phyloP scores from a whole-genome alignment of 1,139 yeast genomes.

The Geotrichum bryndzae region DNA sequence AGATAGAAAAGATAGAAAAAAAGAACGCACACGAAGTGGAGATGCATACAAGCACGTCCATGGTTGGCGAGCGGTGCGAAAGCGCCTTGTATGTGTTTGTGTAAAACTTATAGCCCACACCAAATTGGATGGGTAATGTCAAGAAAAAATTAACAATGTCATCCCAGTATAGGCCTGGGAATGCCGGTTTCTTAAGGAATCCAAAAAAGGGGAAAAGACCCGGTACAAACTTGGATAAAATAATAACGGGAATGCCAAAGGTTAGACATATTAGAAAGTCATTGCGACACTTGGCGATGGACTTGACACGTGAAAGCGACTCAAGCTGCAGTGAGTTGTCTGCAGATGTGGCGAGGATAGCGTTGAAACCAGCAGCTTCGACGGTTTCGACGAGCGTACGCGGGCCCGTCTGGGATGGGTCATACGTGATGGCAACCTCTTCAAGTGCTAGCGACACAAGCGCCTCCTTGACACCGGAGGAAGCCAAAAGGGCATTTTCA shows the following conservation, averaged over 20 bases:
- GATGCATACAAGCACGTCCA: constrained; percentile 86
- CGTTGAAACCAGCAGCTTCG: constrained; percentile 47
- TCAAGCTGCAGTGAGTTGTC: constrained; percentile 59
- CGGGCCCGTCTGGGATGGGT: constrained; percentile 46
- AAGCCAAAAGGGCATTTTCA: constrained; percentile 39
- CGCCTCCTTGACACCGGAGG: constrained; percentile 45
- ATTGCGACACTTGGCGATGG: constrained; percentile 61
- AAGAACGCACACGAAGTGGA: constrained; percentile 75
- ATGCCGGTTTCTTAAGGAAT: constrained; percentile 25
- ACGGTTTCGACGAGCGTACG: constrained; percentile 50
- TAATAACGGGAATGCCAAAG: constrained; percentile 59
- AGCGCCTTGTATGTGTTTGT: constrained; percentile 61
- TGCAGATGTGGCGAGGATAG: constrained; percentile 39
- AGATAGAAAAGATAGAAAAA: constrained; percentile 62
- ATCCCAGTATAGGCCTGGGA: constrained; percentile 37
- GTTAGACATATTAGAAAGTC: constrained; percentile 48
- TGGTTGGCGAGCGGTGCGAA: constrained; percentile 72
- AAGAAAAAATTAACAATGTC: constrained; percentile 57
- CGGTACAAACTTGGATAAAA: constrained; percentile 48
- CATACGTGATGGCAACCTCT: constrained; percentile 44
- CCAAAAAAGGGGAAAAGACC: constrained; percentile 25
- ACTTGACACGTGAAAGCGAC: constrained; percentile 61
- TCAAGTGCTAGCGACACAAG: constrained; percentile 39
- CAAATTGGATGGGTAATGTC: constrained; percentile 63
- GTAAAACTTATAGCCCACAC: constrained; percentile 59